phyloP scores from a whole-genome alignment of 805 yeast genomes.

The Cyberlindnera mississippiensis region DNA sequence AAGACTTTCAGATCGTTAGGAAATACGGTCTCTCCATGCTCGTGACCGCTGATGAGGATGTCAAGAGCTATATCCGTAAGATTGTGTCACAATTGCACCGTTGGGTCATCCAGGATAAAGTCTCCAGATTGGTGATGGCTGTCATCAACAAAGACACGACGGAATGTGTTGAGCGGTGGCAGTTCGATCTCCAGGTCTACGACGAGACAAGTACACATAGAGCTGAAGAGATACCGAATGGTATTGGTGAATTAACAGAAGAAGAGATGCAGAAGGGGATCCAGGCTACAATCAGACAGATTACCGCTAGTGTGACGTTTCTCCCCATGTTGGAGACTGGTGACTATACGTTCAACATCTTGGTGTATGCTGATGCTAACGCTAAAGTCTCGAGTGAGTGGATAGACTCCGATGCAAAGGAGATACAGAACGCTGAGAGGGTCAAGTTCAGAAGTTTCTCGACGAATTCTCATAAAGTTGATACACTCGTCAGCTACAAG shows the following conservation, averaged over 20 bases:
- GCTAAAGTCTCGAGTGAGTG: slow-evolving; percentile 75
- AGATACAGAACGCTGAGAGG: slow-evolving; percentile 54
- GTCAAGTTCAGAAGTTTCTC: slow-evolving; percentile 67
- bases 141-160: slow-evolving; percentile 65
- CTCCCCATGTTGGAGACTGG: slow-evolving; percentile 68
- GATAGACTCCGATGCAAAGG: slow-evolving; percentile 71
- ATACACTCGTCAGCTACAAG: slow-evolving; percentile 57
- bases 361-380: slow-evolving; percentile 73
- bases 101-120: slow-evolving; percentile 71
- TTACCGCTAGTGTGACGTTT: slow-evolving; percentile 83
- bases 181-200: slow-evolving; percentile 52
- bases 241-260: slow-evolving; percentile 19
- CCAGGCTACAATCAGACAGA: slow-evolving; percentile 83
- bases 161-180: slow-evolving; percentile 82
- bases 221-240: slow-evolving; percentile 3
- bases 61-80: slow-evolving; percentile 59
- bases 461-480: slow-evolving; percentile 67
- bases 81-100: slow-evolving; percentile 65
- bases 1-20: slow-evolving; percentile 71
- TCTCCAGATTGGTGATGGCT: slow-evolving; percentile 66
- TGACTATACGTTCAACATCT: slow-evolving; percentile 73
- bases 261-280: slow-evolving; percentile 67
- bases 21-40: slow-evolving; percentile 79
- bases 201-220: slow-evolving; percentile 17
- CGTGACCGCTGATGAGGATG: slow-evolving; percentile 70